Conservation (phyloP, 2,329 filamentous ascomycete genomes). For the Phialophora macrospora region DNA sequence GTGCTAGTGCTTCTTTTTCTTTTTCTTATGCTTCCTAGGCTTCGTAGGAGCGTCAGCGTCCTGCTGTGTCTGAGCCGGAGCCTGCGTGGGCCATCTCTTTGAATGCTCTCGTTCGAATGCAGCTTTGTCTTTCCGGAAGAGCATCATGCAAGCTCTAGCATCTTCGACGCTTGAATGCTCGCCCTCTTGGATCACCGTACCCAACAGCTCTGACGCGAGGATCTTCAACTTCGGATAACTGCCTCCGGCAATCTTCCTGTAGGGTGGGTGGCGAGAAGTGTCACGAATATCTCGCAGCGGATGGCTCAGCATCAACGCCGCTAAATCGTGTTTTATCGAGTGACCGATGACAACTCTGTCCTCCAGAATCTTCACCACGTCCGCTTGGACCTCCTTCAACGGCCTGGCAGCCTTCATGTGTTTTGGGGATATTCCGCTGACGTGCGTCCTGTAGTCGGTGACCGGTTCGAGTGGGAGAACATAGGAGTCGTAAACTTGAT, state of each 20-base stretch:
- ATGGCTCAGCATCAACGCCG: slow-evolving; percentile 77
- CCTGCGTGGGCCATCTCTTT: slow-evolving; percentile 52
- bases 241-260: slow-evolving; percentile 64
- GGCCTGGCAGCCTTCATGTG: slow-evolving; percentile 71
- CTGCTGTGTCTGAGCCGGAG: slow-evolving; percentile 12
- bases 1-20: slow-evolving; percentile 51
- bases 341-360: slow-evolving; percentile 81
- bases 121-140: slow-evolving; percentile 82
- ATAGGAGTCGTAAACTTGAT: slow-evolving; percentile 92
- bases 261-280: slow-evolving; percentile 77
- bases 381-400: slow-evolving; percentile 77
- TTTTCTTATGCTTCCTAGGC: slow-evolving; percentile 51
- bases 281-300: slow-evolving; percentile 79
- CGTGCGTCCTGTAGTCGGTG: slow-evolving; percentile 85
- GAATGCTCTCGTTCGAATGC: slow-evolving; percentile 82
- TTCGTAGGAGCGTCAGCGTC: slow-evolving; percentile 15
- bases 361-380: slow-evolving; percentile 70
- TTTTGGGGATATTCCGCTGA: slow-evolving; percentile 78
- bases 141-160: slow-evolving; percentile 84
- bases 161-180: slow-evolving; percentile 72
- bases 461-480: slow-evolving; percentile 78
- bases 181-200: slow-evolving; percentile 64
- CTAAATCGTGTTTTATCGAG: slow-evolving; percentile 77
- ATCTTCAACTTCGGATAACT: slow-evolving; percentile 60
- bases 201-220: slow-evolving; percentile 62